Conservation (phyloP, 495 filamentous ascomycete genomes). For the Lepidopterella palustris region DNA sequence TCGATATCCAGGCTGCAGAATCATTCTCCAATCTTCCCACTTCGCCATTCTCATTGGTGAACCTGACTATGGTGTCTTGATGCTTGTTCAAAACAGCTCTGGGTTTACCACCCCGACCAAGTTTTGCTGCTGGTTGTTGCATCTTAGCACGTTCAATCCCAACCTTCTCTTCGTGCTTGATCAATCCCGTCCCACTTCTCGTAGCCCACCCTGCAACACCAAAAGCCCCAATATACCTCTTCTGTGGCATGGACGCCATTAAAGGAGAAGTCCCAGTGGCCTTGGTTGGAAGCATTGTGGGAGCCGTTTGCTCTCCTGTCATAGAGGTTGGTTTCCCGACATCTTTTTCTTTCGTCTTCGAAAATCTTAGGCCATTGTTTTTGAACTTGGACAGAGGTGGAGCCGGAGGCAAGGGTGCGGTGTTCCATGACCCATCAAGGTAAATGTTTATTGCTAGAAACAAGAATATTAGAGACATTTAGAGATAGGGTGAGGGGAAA, state of each 20-base stretch:
- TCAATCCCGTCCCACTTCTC: slow-evolving; percentile 63
- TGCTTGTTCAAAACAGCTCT: slow-evolving; percentile 42
- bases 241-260: slow-evolving; percentile 44
- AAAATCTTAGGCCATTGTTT: slow-evolving; percentile 4
- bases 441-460: slow-evolving; percentile 59
- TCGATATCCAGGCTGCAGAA: slow-evolving; percentile 87
- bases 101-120: slow-evolving; percentile 44
- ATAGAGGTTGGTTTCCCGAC: neutral
- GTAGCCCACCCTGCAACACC: slow-evolving; percentile 90
- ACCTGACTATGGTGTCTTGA: slow-evolving; percentile 87
- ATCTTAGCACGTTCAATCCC: slow-evolving; percentile 82
- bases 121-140: slow-evolving; percentile 48
- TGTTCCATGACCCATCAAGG: slow-evolving; percentile 89
- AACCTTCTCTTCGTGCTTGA: slow-evolving; percentile 72
- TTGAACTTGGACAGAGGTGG: neutral
- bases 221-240: slow-evolving; percentile 84
- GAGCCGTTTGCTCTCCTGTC: neutral
- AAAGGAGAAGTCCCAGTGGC: slow-evolving; percentile 7
- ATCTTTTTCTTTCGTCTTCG: slow-evolving; percentile 4
- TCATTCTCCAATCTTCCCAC: slow-evolving; percentile 86
- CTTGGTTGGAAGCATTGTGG: slow-evolving; percentile 8
- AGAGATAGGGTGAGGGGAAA: neutral
- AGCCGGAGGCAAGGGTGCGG: slow-evolving; percentile 14
- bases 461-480: neutral
- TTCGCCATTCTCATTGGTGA: slow-evolving; percentile 70